Base-by-base conservation (phyloP, 1,139 yeast species). In the Taphrina pruni region DNA sequence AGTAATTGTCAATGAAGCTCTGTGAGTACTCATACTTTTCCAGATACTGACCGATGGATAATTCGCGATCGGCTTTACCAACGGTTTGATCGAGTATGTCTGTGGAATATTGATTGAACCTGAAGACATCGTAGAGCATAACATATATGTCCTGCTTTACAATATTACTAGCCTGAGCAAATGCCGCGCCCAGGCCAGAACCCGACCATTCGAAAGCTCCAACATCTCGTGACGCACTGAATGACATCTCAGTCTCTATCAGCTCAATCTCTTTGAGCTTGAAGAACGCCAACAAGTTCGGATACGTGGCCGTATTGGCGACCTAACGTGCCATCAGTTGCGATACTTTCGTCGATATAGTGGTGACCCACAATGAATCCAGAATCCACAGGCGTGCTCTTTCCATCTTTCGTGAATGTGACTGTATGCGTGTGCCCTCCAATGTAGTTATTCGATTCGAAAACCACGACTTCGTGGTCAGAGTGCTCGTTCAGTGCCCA, bases 401-500 rank as follows among this genome's bases (percentile, higher is more conserved):
- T 32, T 6, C 52, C 61, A 21, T 45, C 61, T 45, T 64, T 54
- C 7, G 39, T 45, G 20, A 57, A 58, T 6, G 52, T 51, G 39
- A 65, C 69, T 4, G 69, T 65, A 43, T 65, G 32, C 7, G 69
- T 60, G 32, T 65, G 69, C 17, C 69, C 69, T 5, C 69, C 69
- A 51, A 65, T 45, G 38, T 60, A 60, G 36, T 65, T 54, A 41
- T 48, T 60, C 7, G 69, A 21, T 36, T 65, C 69, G 39, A 57
- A 65, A 7, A 65, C 38, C 0, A 50, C 43, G 9, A 58, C 69
- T 9, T 57, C 65, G 35, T 65, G 69, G 45, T 57, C 64, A 7
- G 69, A 65, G 46, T 57, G 39, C 45, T 65, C 69, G 43, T 65
- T 65, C 32, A 65, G 54, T 1, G 69, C 69, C 69, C 69, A 65